phyloP scores from a whole-genome alignment of 805 yeast genomes.

The Kazachstania psychrophila region DNA sequence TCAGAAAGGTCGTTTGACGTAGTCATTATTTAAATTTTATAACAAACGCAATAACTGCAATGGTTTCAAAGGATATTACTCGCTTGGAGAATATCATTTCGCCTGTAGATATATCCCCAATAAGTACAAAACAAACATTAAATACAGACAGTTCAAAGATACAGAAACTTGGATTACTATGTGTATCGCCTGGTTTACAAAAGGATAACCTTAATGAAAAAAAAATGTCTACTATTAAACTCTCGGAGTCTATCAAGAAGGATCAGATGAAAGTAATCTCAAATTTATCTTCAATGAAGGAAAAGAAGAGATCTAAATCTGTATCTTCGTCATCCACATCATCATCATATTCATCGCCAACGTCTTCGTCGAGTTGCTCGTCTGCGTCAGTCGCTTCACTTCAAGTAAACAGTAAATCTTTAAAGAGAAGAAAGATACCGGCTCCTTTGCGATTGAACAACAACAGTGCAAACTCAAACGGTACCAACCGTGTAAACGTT shows the following conservation, averaged over 20 bases:
- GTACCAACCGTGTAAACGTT: not conserved
- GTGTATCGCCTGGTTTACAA: constrained; percentile 24
- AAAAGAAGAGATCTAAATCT: not conserved
- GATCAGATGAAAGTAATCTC: constrained; percentile 17
- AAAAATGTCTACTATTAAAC: constrained; percentile 18
- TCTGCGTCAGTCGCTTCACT: not conserved
- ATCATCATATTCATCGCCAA: constrained; percentile 1
- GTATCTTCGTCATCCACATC: not conserved
- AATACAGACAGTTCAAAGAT: constrained; percentile 2
- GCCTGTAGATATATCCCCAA: not conserved
- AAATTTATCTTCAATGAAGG: no score
- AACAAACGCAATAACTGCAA: no score
- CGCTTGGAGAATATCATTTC: not conserved
- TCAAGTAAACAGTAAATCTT: constrained; percentile 9
- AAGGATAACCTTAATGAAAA: constrained; percentile 16
- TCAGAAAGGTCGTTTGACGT: no score
- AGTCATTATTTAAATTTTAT: no score
- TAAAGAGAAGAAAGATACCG: constrained; percentile 23
- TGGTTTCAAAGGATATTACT: no score
- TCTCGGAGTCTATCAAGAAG: constrained; percentile 20
- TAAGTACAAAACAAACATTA: no score
- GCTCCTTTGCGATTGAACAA: constrained; percentile 17
- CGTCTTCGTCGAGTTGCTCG: not conserved
- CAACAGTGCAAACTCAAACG: constrained; percentile 1
- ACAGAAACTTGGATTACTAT: constrained; percentile 17